Evolutionary conservation across 2,329 filamentous ascomycete species (phyloP).

Genomic region (Cyphellophora europaea): DNA sequence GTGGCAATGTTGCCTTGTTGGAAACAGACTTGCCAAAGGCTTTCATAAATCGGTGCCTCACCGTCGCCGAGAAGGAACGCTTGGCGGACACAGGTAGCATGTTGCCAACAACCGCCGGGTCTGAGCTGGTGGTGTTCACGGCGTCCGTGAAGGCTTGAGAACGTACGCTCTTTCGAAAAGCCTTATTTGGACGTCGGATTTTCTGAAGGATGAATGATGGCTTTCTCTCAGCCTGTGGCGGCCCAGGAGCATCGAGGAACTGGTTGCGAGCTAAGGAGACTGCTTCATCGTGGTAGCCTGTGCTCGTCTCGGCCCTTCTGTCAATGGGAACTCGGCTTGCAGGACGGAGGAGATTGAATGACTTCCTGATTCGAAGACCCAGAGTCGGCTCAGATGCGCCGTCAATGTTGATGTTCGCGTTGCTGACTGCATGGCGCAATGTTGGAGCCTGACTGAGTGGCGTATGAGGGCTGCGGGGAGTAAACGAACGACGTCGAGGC

Average conservation of each 20-base stretch:
- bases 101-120: constrained; percentile 9
- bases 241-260: constrained; percentile 22
- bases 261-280: constrained; percentile 32
- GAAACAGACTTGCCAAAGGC: constrained; percentile 28
- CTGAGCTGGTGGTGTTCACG: constrained; percentile 20
- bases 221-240: constrained; percentile 14
- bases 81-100: constrained; percentile 10
- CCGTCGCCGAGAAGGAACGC: constrained; percentile 30
- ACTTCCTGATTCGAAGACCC: constrained; percentile 25
- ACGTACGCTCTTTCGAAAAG: constrained; percentile 13
- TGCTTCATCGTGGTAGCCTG: constrained; percentile 24
- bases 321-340: constrained; percentile 20
- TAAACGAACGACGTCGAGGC: constrained; percentile 23
- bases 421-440: constrained; percentile 6
- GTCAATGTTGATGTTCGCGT: constrained; percentile 4
- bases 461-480: constrained; percentile 5
- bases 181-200: constrained; percentile 9
- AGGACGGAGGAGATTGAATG: constrained; percentile 30
- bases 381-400: constrained; percentile 4
- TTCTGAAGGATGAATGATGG: constrained; percentile 10
- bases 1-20: constrained; percentile 14
- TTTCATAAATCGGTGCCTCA: constrained; percentile 31
- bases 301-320: constrained; percentile 13
- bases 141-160: constrained; percentile 25
- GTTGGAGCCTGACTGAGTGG: constrained; percentile 6